Percentiles rank a stretch among this genome's conserved stretches.
Conservation (phyloP, 140 eudicot species). For the Stevia rebaudiana region DNA sequence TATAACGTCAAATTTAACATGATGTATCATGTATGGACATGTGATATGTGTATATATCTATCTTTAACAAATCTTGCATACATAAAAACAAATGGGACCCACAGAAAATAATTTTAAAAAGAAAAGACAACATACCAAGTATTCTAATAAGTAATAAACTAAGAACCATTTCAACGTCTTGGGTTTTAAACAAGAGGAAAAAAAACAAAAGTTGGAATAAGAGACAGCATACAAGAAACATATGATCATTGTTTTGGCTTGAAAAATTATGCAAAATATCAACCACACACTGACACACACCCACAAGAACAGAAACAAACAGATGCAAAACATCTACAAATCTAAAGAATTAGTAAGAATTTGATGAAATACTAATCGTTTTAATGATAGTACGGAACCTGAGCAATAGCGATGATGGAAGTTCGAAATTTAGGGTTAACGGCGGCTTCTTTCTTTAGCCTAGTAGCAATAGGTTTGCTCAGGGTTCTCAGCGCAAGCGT, state of each 20-base stretch:
- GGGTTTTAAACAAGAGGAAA: not conserved
- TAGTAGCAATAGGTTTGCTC: constrained; percentile 72
- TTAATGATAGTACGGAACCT: constrained; percentile 44
- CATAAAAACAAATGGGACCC: too few species aligned
- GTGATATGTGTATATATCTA: too few species aligned
- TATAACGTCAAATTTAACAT: too few species aligned
- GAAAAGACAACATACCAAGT: too few species aligned
- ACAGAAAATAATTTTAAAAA: too few species aligned
- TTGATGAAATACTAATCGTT: not conserved
- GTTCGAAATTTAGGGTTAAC: constrained; percentile 63
- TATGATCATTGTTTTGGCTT: not conserved
- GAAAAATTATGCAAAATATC: not conserved
- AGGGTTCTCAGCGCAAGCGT: constrained; percentile 63
- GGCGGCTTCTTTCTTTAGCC: constrained; percentile 64
- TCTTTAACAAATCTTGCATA: too few species aligned
- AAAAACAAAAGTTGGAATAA: not conserved
- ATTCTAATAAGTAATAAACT: too few species aligned
- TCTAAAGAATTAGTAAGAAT: not conserved
- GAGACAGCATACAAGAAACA: not conserved
- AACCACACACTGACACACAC: not conserved
- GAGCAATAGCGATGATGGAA: constrained; percentile 59
- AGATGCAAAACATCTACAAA: not conserved
- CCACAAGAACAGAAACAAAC: not conserved
- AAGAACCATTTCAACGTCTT: too few species aligned
- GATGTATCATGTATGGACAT: too few species aligned